Evolutionary conservation across 2,329 filamentous ascomycete species (phyloP), one percentile per base, ranked within the genome.

Genomic region (Colletotrichum liriopes): DNA sequence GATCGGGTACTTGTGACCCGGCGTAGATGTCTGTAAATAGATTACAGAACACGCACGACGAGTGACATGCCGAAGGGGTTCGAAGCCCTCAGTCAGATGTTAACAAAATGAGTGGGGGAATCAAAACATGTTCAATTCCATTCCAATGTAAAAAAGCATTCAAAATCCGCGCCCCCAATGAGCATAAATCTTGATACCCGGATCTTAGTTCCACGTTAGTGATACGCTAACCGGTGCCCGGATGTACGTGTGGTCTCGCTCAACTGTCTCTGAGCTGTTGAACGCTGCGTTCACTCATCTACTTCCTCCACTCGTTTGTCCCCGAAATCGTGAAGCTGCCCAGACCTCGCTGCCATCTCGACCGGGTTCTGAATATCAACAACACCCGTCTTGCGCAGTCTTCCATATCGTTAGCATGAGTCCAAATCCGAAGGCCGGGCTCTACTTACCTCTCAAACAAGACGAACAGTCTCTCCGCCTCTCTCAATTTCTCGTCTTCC

Each of bases 381-480:
- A 6, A 97, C 86, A 3, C 94, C 94, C 14, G 92, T 96, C 73
- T 89, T 89, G 79, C 90, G 94, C 54, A 96, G 84, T 73, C 87
- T 88, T 62, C 41, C 55, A 12, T 11, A 29, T 7, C 9, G 59
- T 75, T 64, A 75, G 73, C 51, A 37, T 52, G 14, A 23, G 18
- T 8, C 59, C 35, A 12, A 26, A 29, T 8, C 1, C 1, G 39
- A 26, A 29, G 1, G 18, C 35, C 7, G 20, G 29, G 11, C n/a
- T 16, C 18, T 47, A 75, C 84, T 74, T 84, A 93, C 92, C 93
- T 89, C 82, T 98, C 95, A 82, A 98, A 98, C 3, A 98, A 84
- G 16, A 98, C 94, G 83, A 97, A 98, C 1, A 98, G 82, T 68
- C 91, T 89, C 82, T 98, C 96, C 0, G 95, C 96, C 79, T 99